Evolutionary conservation across 148 eudicot genomes (phyloP).

Genomic region (Chenopodium quinoa): DNA sequence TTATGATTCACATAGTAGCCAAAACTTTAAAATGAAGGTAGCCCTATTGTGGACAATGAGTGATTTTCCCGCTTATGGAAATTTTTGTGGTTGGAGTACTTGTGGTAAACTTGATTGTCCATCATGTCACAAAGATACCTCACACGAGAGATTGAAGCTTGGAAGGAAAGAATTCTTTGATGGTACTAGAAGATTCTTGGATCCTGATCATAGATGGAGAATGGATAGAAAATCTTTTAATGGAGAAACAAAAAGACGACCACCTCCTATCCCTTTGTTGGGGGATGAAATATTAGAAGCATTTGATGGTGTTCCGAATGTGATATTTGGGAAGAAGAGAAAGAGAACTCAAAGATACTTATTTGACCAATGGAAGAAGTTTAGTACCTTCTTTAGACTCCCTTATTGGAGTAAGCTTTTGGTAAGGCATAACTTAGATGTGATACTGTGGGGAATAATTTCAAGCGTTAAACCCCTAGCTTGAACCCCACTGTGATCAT

Average conservation of each 20-base stretch:
- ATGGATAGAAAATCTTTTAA: not conserved
- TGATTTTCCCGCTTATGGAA: not conserved
- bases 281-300: not conserved
- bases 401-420: not conserved
- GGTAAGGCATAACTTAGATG: not conserved
- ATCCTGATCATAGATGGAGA: slow-evolving; percentile 1
- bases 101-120: not conserved
- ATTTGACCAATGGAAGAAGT: not conserved
- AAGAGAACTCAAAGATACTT: not conserved
- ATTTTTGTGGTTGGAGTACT: slow-evolving; percentile 8
- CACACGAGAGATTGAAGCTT: not conserved
- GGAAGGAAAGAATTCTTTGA: not conserved
- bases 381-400: not conserved
- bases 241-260: not conserved
- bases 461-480: too few species aligned
- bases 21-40: too few species aligned
- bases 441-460: not conserved
- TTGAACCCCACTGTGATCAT: too few species aligned
- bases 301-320: not conserved
- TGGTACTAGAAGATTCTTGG: not conserved
- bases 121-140: not conserved
- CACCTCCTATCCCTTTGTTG: not conserved
- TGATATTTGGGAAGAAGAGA: not conserved
- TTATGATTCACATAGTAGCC: too few species aligned
- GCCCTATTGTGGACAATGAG: too few species aligned